phyloP scores from a whole-genome alignment of 2,329 filamentous ascomycete species.

The Paraconiothyrium brasiliense region DNA sequence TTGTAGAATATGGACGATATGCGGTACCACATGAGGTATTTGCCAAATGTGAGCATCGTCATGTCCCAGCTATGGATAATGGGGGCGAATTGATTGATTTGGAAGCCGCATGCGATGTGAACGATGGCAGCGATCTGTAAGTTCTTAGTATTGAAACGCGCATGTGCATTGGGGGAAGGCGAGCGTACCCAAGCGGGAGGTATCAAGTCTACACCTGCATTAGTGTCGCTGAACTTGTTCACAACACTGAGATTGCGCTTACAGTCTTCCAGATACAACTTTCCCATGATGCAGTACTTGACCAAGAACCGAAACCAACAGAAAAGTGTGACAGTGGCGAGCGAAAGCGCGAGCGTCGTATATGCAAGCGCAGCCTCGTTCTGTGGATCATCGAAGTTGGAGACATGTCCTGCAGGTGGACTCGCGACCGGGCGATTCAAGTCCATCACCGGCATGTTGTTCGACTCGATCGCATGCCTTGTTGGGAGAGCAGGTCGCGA shows the following conservation, averaged over 20 bases:
- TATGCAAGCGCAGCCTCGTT: constrained; percentile 24
- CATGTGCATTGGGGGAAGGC: neutral
- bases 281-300: constrained; percentile 23
- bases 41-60: constrained; percentile 15
- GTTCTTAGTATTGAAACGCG: constrained; percentile 1
- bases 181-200: constrained; percentile 26
- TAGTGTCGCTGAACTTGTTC: constrained; percentile 8
- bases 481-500: neutral
- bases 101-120: constrained; percentile 17
- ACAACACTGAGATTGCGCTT: neutral
- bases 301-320: constrained; percentile 27
- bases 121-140: constrained; percentile 22
- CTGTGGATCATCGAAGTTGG: constrained; percentile 22
- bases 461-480: neutral
- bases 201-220: constrained; percentile 21
- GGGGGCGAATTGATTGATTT: constrained; percentile 24
- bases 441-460: constrained; percentile 6
- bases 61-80: constrained; percentile 31
- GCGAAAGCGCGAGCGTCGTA: constrained; percentile 10
- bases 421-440: constrained; percentile 11
- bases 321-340: constrained; percentile 23
- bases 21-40: constrained; percentile 23
- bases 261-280: constrained; percentile 27
- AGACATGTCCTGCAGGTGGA: constrained; percentile 16
- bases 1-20: constrained; percentile 27